These are phyloP conservation scores for Solanum habrochaites DNA, from an alignment of 257 asterid species.

Conservation along the genomic window DNA sequence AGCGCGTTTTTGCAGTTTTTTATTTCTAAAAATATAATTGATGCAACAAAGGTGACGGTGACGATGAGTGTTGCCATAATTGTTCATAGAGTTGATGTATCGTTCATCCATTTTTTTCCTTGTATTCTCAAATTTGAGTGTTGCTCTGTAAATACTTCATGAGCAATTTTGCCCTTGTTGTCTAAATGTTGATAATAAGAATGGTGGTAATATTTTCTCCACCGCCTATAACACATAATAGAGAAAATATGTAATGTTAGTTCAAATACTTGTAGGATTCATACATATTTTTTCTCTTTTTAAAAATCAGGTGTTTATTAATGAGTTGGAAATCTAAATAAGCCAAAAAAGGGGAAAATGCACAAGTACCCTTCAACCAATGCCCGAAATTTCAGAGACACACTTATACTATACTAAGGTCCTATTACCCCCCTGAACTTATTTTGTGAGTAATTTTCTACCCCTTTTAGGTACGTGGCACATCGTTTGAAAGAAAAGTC, in stretches of 20 bases:
- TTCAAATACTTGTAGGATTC: not conserved
- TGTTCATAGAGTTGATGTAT: slow-evolving; percentile 23
- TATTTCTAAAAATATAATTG: slow-evolving; percentile 30
- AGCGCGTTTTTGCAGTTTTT: slow-evolving; percentile 11
- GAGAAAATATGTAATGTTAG: not conserved
- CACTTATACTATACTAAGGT: too few relatives aligned
- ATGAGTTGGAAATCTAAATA: too few relatives aligned
- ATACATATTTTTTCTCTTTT: not conserved
- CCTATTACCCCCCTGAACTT: too few relatives aligned
- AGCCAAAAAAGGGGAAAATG: too few relatives aligned
- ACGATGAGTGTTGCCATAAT: slow-evolving; percentile 26
- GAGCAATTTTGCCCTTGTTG: slow-evolving; percentile 12
- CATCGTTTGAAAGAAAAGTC: too few relatives aligned
- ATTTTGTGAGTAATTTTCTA: too few relatives aligned
- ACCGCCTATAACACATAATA: slow-evolving; percentile 13
- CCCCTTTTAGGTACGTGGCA: too few relatives aligned
- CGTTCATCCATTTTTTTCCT: slow-evolving; percentile 37
- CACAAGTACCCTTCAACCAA: too few relatives aligned
- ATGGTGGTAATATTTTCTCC: slow-evolving; percentile 20
- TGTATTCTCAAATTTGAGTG: slow-evolving; percentile 14
- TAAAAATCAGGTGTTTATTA: not conserved
- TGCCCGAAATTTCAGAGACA: too few relatives aligned
- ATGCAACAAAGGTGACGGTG: slow-evolving; percentile 25
- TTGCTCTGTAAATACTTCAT: slow-evolving; percentile 13
- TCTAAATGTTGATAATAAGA: slow-evolving; percentile 9